Percentiles rank a stretch among this genome's conserved stretches.
Conservation (phyloP, 106 monocot genomes). For the Gastrodia elata region DNA sequence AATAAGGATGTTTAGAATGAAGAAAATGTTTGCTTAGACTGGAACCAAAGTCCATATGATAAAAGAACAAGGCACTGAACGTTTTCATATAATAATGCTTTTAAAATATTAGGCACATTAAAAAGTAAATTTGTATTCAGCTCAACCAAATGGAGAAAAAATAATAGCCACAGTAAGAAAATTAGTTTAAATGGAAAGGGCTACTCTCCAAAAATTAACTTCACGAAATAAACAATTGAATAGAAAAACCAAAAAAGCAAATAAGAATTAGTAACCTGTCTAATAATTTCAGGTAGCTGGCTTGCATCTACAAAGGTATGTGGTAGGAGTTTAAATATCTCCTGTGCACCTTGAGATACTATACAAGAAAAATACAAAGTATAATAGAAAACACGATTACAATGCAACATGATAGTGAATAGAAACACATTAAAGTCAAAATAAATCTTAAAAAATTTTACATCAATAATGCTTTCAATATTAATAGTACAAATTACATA, state of each 20-base stretch:
- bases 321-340: constrained; percentile 98
- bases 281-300: constrained; percentile 59
- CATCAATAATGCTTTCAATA: background rate
- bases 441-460: background rate
- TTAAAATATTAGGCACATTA: background rate
- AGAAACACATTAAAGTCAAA: background rate
- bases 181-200: background rate
- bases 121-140: background rate
- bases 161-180: background rate
- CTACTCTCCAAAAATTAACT: background rate
- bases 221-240: background rate
- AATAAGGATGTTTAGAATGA: background rate
- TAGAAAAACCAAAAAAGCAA: background rate
- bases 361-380: background rate
- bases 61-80: background rate
- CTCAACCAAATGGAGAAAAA: background rate
- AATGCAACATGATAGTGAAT: background rate
- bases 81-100: background rate
- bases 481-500: background rate
- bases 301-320: constrained; percentile 69
- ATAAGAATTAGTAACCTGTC: constrained; percentile 30
- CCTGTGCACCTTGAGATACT: constrained; percentile 98
- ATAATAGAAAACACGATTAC: background rate
- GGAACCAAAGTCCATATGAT: background rate
- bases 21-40: background rate